Percentiles rank a stretch among this genome's conserved stretches.
These are phyloP conservation scores for Aspergillus fumigatus DNA, from an alignment of 2,329 filamentous ascomycete genomes.

Conservation along the genomic window DNA sequence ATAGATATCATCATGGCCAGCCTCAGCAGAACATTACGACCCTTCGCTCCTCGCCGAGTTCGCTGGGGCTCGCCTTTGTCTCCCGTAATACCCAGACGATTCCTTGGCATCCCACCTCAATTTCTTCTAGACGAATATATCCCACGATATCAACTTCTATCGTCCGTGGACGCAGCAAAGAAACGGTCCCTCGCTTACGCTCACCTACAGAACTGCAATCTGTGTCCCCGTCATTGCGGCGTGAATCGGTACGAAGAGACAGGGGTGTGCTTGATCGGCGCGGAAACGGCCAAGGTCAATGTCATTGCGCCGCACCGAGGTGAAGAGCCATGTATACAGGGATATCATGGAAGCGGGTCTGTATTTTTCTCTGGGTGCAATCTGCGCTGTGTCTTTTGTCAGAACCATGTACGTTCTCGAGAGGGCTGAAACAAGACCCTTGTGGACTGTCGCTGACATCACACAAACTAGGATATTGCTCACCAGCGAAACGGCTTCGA, in stretches of 20 bases:
- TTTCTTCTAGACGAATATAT: conserved; percentile 73
- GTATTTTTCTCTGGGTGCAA: conserved; percentile 81
- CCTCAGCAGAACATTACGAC: conserved; percentile 3
- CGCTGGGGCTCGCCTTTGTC: conserved; percentile 1
- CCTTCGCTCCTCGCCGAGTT: not conserved
- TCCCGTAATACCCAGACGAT: conserved; percentile 22
- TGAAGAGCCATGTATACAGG: conserved; percentile 79
- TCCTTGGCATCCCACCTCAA: conserved; percentile 52
- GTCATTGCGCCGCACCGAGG: conserved; percentile 83
- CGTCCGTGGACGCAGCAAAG: conserved; percentile 62
- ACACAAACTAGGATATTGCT: conserved; percentile 57
- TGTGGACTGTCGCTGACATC: not conserved
- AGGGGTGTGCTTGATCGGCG: conserved; percentile 72
- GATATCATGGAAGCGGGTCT: conserved; percentile 71
- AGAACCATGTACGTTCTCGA: conserved; percentile 56
- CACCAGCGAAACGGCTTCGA: conserved; percentile 79
- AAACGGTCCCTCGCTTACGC: conserved; percentile 71
- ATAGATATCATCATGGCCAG: conserved; percentile 5
- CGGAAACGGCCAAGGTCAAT: conserved; percentile 70
- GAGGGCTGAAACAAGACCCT: not conserved
- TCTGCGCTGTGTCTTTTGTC: conserved; percentile 67
- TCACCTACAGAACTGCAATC: conserved; percentile 72
- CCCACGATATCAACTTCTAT: conserved; percentile 66
- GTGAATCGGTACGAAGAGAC: conserved; percentile 78
- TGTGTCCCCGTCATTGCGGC: conserved; percentile 71